A percentile compares a stretch with the other conserved stretches of the same genome.
These are phyloP conservation scores for Pyricularia grisea DNA, from an alignment of 2,329 filamentous ascomycete genomes.

Conservation along the genomic window DNA sequence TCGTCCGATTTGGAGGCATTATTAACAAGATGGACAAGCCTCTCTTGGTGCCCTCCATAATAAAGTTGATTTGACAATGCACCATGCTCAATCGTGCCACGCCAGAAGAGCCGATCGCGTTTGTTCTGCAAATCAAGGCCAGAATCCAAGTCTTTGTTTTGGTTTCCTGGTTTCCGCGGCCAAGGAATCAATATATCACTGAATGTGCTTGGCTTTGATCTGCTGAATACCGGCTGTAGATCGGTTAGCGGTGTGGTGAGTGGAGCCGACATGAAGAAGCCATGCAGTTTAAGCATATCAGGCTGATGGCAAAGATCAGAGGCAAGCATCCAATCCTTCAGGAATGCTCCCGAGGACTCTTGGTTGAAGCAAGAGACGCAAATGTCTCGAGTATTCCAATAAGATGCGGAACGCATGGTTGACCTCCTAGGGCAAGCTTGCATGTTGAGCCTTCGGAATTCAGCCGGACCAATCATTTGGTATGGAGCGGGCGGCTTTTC, in stretches of 20 bases:
- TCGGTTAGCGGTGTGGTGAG: slow-evolving; percentile 51
- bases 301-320: slow-evolving; percentile 68
- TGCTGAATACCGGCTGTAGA: slow-evolving; percentile 66
- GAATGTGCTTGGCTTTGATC: slow-evolving; percentile 63
- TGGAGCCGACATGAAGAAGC: slow-evolving; percentile 59
- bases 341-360: slow-evolving; percentile 59
- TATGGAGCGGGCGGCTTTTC: too few species aligned
- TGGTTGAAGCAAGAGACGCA: slow-evolving; percentile 54
- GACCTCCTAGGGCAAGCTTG: slow-evolving; percentile 53
- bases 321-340: slow-evolving; percentile 55
- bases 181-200: slow-evolving; percentile 68
- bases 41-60: slow-evolving; percentile 59
- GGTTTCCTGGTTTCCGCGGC: slow-evolving; percentile 21
- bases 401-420: slow-evolving; percentile 43
- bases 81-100: slow-evolving; percentile 55
- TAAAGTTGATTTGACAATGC: slow-evolving; percentile 41
- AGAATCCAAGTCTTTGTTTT: slow-evolving; percentile 20
- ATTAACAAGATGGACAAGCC: slow-evolving; percentile 61
- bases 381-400: slow-evolving; percentile 55
- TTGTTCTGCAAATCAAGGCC: slow-evolving; percentile 51
- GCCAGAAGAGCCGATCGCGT: slow-evolving; percentile 61
- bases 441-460: slow-evolving; percentile 29
- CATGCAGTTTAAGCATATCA: slow-evolving; percentile 64
- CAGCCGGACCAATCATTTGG: slow-evolving; percentile 12
- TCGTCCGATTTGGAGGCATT: slow-evolving; percentile 40